Base-by-base conservation (phyloP, 805 yeast species). In the Ogataea ganodermae region DNA sequence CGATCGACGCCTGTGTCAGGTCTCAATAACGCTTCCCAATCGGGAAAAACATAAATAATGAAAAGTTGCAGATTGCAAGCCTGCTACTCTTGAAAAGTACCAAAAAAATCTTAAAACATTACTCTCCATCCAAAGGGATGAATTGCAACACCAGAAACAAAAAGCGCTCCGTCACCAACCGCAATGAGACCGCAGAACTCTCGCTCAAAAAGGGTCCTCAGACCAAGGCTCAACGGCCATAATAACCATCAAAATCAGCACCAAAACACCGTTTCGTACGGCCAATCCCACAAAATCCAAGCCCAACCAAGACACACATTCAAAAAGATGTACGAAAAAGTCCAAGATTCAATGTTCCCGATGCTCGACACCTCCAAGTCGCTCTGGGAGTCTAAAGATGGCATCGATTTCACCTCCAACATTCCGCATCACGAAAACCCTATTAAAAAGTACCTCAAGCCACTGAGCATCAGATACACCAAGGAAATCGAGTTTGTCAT, bases 321-420 rank as follows among this genome's bases (percentile, higher is more conserved):
- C 26, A 17, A 26, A 4, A 35, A 23, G 13, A 26, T 49, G n/a
- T 56, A 30, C 17, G 20, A 22, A 4, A 21, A 26, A 6, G 35
- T 21, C 4, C 41, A 35, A 13, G 48, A 51, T 4, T 31, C 49
- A 4, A 56, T 58, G 59, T 55, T 55, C 27, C 60, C 62, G 6
- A 39, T 45, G 26, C 21, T 56, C 12, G 44, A 44, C 7, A 22
- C 45, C 10, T 16, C 42, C 22, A 18, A 40, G 10, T n/a, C 37
- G 13, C 35, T 17, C 9, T 18, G 32, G 23, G 48, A 37, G 22
- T 38, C 56, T n/a, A 48, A 44, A 18, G 61, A 57, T 40, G 56
- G 55, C 5, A 54, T 57, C 30, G 61, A 57, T 23, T 54, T 35
- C 44, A 57, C 56, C 3, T 8, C 31, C 10, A 42, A 39, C 20